A percentile compares a stretch with the other conserved stretches of the same genome.
Evolutionary conservation across 1,284 basidiomycete species (phyloP).

Genomic region (Moesziomyces sp.): DNA sequence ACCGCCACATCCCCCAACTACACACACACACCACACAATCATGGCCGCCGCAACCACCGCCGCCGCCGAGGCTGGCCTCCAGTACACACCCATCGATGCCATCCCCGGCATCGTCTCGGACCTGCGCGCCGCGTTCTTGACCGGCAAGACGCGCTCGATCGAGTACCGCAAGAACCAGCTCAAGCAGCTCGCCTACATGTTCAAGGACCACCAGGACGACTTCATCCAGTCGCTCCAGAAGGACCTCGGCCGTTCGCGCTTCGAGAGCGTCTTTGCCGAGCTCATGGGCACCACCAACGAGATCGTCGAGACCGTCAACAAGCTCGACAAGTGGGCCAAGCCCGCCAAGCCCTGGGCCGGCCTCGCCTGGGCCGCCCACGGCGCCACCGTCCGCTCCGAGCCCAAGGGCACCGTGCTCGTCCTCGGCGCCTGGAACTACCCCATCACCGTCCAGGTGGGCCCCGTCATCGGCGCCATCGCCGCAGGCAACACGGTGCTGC

Average conservation of each 20-base stretch:
- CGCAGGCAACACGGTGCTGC: constrained; percentile 69
- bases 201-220: constrained; percentile 73
- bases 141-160: constrained; percentile 72
- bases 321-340: constrained; percentile 72
- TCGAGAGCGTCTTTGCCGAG: constrained; percentile 68
- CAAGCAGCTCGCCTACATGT: constrained; percentile 74
- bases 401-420: constrained; percentile 70
- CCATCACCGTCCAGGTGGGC: constrained; percentile 64
- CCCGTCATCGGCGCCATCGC: constrained; percentile 69
- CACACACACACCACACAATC: neutral
- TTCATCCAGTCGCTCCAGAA: constrained; percentile 72
- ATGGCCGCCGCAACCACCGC: constrained; percentile 36
- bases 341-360: constrained; percentile 60
- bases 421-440: constrained; percentile 69
- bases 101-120: constrained; percentile 69
- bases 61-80: constrained; percentile 47
- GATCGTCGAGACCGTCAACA: constrained; percentile 75
- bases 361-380: constrained; percentile 63
- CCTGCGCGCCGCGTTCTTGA: constrained; percentile 72
- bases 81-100: constrained; percentile 47
- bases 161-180: constrained; percentile 75
- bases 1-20: neutral
- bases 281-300: constrained; percentile 70
- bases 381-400: constrained; percentile 65
- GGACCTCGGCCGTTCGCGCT: constrained; percentile 72